Base-by-base conservation (phyloP, 2,329 filamentous ascomycete genomes). In the Botrytis paeoniae region DNA sequence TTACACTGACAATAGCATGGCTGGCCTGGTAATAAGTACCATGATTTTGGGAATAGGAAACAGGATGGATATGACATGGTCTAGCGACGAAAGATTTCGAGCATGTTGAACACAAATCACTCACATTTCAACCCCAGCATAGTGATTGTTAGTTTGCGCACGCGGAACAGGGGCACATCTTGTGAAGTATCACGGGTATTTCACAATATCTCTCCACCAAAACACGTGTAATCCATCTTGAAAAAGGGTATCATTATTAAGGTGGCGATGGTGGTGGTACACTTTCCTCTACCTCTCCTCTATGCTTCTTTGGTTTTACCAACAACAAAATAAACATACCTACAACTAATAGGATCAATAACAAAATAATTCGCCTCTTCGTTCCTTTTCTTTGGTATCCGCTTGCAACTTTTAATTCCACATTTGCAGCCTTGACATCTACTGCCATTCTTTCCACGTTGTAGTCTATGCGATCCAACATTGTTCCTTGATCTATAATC, bases 361-460 rank as follows among this genome's bases (percentile, higher is more conserved):
- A 85, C 59, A 99, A 86, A 73, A 99, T 96, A 65, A 97, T 91
- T 84, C 97, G 98, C 77, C 96, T 88, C 84, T 98, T 99, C 35
- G 93, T 94, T 69, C 92, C 92, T 80, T 90, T 92, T 81, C 89
- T 91, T 85, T 99, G 96, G 80, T 98, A 98, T 29, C 92, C 92
- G 7, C 92, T 94, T 22, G 96, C 92, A 73, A 97, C 90, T 75
- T 90, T 94, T 71, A 99, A 87, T 83, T 99, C 96, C 82, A 95
- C 96, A 75, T 97, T 93, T 4, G 96, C 96, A 32, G 88, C 93
- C 81, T 97, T 97, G 73, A 99, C 94, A 79, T 98, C 94, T 32
- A 90, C 91, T n/a, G 91, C 89, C 93, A 98, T 98, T 75, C 92
- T 89, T 83, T 99, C 96, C 70, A 99, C 94, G 79, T 99, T 99